Evolutionary conservation across 768 basidiomycete species (phyloP).

Genomic region (Lentinula detonsa): DNA sequence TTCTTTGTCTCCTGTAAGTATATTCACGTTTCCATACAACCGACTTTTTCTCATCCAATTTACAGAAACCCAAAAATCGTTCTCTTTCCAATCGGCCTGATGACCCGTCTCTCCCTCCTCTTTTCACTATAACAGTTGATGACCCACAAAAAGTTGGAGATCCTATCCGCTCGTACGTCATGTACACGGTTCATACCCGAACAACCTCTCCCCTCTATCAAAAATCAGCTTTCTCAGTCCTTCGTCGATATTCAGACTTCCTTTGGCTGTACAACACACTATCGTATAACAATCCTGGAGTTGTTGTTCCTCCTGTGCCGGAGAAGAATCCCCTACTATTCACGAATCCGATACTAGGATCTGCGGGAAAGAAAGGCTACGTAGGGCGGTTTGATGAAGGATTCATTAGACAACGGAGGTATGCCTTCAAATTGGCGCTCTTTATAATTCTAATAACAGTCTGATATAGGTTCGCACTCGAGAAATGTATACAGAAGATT

Average conservation of each 20-base stretch:
- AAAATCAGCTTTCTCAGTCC: conserved; percentile 84
- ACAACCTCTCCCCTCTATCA: conserved; percentile 83
- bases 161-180: conserved; percentile 87
- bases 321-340: conserved; percentile 72
- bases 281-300: conserved; percentile 88
- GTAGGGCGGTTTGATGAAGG: conserved; percentile 88
- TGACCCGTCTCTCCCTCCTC: conserved; percentile 47
- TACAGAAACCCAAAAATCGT: background rate
- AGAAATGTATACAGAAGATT: conserved; percentile 90
- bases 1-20: conserved; percentile 14
- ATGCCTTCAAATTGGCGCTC: background rate
- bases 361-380: background rate
- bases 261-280: conserved; percentile 93
- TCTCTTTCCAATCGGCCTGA: conserved; percentile 13
- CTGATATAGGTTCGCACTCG: conserved; percentile 47
- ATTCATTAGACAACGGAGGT: conserved; percentile 82
- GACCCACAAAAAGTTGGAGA: conserved; percentile 98
- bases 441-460: background rate
- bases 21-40: background rate
- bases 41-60: background rate
- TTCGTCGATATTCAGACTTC: conserved; percentile 97
- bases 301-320: conserved; percentile 93
- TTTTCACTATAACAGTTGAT: conserved; percentile 86
- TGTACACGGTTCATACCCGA: conserved; percentile 93
- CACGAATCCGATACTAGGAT: conserved; percentile 1